Percentiles rank a stretch among this genome's conserved stretches.
phyloP scores from a whole-genome alignment of 140 eudicot species.

The Oenanthe javanica region DNA sequence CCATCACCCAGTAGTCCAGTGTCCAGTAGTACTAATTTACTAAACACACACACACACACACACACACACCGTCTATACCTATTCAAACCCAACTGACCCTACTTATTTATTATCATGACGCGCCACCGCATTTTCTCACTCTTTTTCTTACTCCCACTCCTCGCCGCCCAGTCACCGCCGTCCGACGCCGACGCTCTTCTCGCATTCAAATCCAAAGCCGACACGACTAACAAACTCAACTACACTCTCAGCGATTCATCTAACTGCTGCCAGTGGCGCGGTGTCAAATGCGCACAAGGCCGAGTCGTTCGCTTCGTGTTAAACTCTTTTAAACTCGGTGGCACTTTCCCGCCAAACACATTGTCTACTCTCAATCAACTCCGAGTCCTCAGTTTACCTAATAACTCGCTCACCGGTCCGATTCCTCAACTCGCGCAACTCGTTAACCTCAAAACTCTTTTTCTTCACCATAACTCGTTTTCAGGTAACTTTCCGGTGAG shows the following conservation, averaged over 20 bases:
- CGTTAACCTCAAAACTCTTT: neutral
- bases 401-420: conserved; percentile 4
- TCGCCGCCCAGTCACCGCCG: neutral
- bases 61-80: too few relatives aligned
- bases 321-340: neutral
- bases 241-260: neutral
- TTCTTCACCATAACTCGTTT: conserved; percentile 2
- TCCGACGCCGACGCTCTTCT: conserved; percentile 1
- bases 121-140: neutral
- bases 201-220: neutral
- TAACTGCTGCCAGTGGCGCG: neutral
- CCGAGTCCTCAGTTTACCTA: neutral
- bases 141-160: neutral
- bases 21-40: too few relatives aligned
- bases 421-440: conserved; percentile 1
- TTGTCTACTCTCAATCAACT: neutral
- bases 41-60: too few relatives aligned
- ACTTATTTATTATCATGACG: neutral
- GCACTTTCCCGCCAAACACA: conserved; percentile 4
- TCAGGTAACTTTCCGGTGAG: neutral
- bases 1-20: too few relatives aligned
- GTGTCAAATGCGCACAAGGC: conserved; percentile 5
- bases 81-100: neutral
- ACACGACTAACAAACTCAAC: neutral
- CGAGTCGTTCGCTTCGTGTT: neutral